Evolutionary conservation across 2,329 filamentous ascomycete genomes (phyloP), one percentile per base, ranked within the genome.

Genomic region (Exophiala spinifera): DNA sequence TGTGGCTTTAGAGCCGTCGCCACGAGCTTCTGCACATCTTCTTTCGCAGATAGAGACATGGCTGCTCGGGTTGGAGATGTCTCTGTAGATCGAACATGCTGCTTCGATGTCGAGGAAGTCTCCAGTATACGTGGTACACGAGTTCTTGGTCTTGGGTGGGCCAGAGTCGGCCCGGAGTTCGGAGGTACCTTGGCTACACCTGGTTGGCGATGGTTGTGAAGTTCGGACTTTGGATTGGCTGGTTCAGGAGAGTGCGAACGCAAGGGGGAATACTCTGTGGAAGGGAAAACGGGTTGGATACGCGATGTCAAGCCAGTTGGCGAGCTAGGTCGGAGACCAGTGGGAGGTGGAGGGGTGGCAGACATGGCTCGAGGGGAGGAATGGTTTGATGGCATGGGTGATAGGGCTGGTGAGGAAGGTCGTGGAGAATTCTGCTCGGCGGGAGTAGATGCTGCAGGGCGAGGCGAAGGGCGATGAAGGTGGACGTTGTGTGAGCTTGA

Each of bases 11-110:
- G 76, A 4, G 88, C 89, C 39, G 80, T 77, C 61, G 89, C 88
- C 63, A 97, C 94, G 72, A 97, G 90, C 63, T 85, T 86, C 68
- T 91, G 92, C 61, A 99, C 87, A 66, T 85, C 90, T 62, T 89
- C 85, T 70, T 99, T 99, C 60, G 89, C 87, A 60, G 89, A 86
- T 20, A 90, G 83, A 0, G 91, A 87, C 64, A 96, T 81, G 5
- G 74, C 74, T 6, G 77, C 68, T 31, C 87, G 83, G 2, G 79
- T 80, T 6, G 88, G 87, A n/a, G 88, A 91, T 1, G 78, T 76
- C 42, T 91, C 85, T 42, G 79, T 64, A 5, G 83, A 54, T 73
- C 73, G 40, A 73, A 73, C 36, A 77, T 76, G 49, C 74, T 76
- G 33, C 77, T 47, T 77, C 13, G 80, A 78, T 31, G 33, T 46